These are phyloP conservation scores for Penicillium sp. DNA, from an alignment of 2,329 filamentous ascomycete species.

Conservation along the genomic window DNA sequence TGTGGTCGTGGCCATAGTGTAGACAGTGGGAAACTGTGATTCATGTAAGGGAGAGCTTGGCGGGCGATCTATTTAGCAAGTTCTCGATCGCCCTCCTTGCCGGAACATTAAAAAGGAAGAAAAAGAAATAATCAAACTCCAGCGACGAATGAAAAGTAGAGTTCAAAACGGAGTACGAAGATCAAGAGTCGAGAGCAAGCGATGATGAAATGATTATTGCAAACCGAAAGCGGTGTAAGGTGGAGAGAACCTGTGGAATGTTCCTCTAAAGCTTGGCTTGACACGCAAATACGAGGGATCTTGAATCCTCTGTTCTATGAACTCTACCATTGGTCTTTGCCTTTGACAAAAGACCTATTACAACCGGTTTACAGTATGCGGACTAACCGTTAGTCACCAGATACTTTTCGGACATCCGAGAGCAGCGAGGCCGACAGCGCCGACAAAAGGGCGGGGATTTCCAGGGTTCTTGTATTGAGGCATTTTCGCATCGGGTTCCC, in stretches of 20 bases:
- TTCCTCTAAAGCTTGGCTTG: constrained; percentile 1
- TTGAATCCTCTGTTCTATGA: not conserved
- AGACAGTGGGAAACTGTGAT: constrained; percentile 12
- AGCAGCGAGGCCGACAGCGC: constrained; percentile 6
- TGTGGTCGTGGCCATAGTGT: constrained; percentile 28
- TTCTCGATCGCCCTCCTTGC: constrained; percentile 18
- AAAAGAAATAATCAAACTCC: not conserved
- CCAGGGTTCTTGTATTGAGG: constrained; percentile 5
- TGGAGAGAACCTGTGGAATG: not conserved
- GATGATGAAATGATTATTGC: constrained; percentile 9
- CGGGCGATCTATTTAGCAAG: constrained; percentile 16
- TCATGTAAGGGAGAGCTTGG: constrained; percentile 26
- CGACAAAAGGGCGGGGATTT: not conserved
- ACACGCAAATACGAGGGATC: too few relatives aligned
- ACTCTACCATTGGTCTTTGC: not conserved
- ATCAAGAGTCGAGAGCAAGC: not conserved
- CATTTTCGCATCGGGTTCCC: constrained; percentile 11
- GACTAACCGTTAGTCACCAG: not conserved
- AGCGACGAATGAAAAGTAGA: constrained; percentile 5
- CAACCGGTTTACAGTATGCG: too few relatives aligned
- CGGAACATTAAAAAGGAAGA: constrained; percentile 10
- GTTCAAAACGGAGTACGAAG: not conserved
- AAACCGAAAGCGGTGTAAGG: constrained; percentile 12
- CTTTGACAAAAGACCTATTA: too few relatives aligned
- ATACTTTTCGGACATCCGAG: constrained; percentile 4